Evolutionary conservation across 1,139 yeast genomes (phyloP).

Genomic region (Yamadazyma oceani): DNA sequence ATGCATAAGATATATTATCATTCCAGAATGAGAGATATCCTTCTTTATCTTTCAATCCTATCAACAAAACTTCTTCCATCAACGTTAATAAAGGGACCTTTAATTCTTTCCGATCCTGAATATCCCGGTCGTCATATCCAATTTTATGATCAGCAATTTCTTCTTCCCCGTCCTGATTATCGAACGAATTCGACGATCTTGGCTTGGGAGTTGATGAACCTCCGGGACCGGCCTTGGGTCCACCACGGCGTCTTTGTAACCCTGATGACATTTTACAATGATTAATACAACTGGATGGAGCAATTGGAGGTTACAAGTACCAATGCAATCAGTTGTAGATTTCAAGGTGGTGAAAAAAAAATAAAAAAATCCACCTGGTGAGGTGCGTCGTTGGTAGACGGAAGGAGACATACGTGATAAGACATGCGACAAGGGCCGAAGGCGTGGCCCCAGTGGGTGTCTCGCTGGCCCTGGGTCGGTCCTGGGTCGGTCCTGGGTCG

Average conservation of each 20-base stretch:
- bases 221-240: constrained; percentile 15
- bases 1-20: constrained; percentile 93
- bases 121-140: constrained; percentile 81
- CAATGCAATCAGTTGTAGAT: no score
- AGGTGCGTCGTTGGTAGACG: no score
- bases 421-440: no score
- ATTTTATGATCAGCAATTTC: constrained; percentile 50
- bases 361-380: no score
- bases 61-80: constrained; percentile 92
- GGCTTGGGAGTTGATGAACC: constrained; percentile 9
- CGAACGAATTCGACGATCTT: constrained; percentile 19
- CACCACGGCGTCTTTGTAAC: constrained; percentile 53
- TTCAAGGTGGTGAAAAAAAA: no score
- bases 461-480: no score
- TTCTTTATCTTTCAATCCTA: constrained; percentile 93
- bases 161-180: constrained; percentile 20
- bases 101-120: constrained; percentile 48
- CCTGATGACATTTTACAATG: constrained; percentile 36
- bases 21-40: constrained; percentile 98
- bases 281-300: no score
- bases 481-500: no score
- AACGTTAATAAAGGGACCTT: constrained; percentile 74
- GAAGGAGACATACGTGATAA: no score
- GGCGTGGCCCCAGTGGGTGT: no score
- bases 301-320: no score